A percentile compares a stretch with the other conserved stretches of the same genome.
These are phyloP conservation scores for Yamadazyma membranifaciens DNA, from an alignment of 1,139 yeast genomes.

Conservation along the genomic window DNA sequence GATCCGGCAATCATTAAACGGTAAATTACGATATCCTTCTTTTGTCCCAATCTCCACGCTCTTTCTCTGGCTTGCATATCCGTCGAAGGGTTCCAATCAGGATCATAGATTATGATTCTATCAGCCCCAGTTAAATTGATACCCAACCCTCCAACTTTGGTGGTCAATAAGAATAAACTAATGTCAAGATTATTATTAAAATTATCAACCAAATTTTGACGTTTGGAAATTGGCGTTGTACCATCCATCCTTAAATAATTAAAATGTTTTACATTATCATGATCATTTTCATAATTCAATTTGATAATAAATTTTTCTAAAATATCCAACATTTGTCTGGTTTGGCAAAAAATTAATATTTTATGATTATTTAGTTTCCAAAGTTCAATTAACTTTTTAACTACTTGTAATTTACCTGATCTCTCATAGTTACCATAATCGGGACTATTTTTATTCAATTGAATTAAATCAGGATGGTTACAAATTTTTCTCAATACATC, in stretches of 20 bases:
- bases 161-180: constrained; percentile 75
- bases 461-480: constrained; percentile 88
- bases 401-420: constrained; percentile 91
- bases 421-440: constrained; percentile 63
- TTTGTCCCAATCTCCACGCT: constrained; percentile 97
- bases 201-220: constrained; percentile 78
- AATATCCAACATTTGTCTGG: constrained; percentile 91
- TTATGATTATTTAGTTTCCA: constrained; percentile 83
- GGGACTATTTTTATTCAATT: constrained; percentile 35
- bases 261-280: constrained; percentile 11
- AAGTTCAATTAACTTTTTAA: constrained; percentile 66
- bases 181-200: constrained; percentile 64
- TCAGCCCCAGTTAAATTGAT: constrained; percentile 94
- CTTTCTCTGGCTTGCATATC: constrained; percentile 96
- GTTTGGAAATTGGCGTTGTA: constrained; percentile 69
- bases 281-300: constrained; percentile 30
- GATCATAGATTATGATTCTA: constrained; percentile 89
- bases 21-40: constrained; percentile 88
- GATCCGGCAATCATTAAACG: constrained; percentile 93
- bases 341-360: constrained; percentile 82
- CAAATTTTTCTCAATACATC: constrained; percentile 89
- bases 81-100: constrained; percentile 98
- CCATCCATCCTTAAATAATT: constrained; percentile 92
- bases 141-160: constrained; percentile 95
- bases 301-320: constrained; percentile 59